Percentiles rank a stretch among this genome's conserved stretches.
phyloP scores from a whole-genome alignment of 2,329 filamentous ascomycete species.

The Botrytis pseudocinerea region DNA sequence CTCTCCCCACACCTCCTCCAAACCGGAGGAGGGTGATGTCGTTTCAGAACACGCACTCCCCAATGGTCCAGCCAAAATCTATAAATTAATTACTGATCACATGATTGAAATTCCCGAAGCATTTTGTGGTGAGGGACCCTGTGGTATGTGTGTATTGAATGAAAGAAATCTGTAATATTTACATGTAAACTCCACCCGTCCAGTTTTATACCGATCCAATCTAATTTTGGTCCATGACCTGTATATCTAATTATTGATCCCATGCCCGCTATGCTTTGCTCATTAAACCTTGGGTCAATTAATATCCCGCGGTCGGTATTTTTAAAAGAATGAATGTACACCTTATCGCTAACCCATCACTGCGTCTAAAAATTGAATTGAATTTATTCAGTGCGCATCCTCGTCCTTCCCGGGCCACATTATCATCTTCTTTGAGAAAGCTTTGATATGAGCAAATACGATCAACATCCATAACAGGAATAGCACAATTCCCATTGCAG shows the following conservation, averaged over 20 bases:
- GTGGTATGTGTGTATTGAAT: slow-evolving; percentile 19
- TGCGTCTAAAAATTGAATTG: neutral
- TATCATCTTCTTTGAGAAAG: slow-evolving; percentile 39
- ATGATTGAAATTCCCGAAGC: neutral
- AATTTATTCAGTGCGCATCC: slow-evolving; percentile 33
- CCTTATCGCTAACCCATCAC: slow-evolving; percentile 5
- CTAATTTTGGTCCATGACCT: neutral
- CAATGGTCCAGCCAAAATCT: neutral
- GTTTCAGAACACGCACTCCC: neutral
- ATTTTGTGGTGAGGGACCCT: slow-evolving; percentile 22
- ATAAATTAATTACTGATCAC: neutral
- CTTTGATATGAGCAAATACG: slow-evolving; percentile 36
- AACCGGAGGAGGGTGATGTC: neutral
- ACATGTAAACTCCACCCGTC: slow-evolving; percentile 12
- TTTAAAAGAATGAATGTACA: slow-evolving; percentile 19
- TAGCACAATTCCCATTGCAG: slow-evolving; percentile 52
- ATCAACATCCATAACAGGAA: slow-evolving; percentile 39
- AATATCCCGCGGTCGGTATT: slow-evolving; percentile 12
- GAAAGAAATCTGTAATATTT: slow-evolving; percentile 13
- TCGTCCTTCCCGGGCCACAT: slow-evolving; percentile 43
- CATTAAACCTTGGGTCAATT: slow-evolving; percentile 8
- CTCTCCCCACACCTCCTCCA: neutral
- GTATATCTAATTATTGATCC: slow-evolving; percentile 3
- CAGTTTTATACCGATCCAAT: slow-evolving; percentile 5
- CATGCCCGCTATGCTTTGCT: slow-evolving; percentile 9